Conservation (phyloP, 192 early-diverging fungal species). For the Gonapodya prolifera region DNA sequence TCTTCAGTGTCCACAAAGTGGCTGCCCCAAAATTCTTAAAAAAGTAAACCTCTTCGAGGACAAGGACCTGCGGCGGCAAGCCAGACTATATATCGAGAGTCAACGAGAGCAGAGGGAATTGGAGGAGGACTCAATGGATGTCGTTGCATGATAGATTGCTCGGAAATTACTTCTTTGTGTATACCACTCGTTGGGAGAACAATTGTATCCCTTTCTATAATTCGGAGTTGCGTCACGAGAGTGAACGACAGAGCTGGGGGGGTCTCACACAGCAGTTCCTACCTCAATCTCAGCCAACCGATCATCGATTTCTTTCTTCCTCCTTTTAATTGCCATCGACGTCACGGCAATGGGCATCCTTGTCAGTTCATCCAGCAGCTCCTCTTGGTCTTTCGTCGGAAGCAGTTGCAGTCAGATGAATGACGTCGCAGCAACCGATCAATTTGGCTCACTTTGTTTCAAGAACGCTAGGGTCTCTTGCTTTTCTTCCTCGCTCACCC, state of each 20-base stretch:
- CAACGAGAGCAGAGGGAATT: neutral
- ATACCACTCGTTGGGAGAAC: neutral
- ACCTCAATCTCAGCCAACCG: slow-evolving; percentile 30
- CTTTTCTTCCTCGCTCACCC: slow-evolving; percentile 22
- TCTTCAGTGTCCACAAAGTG: neutral
- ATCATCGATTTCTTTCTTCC: slow-evolving; percentile 24
- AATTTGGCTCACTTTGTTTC: slow-evolving; percentile 14
- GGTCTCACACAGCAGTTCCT: slow-evolving; percentile 24
- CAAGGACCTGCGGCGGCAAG: neutral
- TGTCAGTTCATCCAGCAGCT: slow-evolving; percentile 20
- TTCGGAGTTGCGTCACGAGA: too few species aligned
- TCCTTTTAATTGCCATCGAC: slow-evolving; percentile 18
- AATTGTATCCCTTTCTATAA: neutral
- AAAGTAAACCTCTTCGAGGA: neutral
- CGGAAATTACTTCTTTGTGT: neutral
- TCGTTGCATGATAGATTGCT: neutral
- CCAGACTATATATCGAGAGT: neutral
- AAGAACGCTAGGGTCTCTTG: slow-evolving; percentile 25
- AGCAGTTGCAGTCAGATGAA: neutral
- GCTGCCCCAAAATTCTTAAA: neutral
- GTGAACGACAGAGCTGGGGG: too few species aligned
- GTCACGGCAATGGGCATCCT: slow-evolving; percentile 33
- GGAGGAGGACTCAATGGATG: neutral
- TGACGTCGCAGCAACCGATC: neutral
- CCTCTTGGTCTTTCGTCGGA: slow-evolving; percentile 20